phyloP scores from a whole-genome alignment of 257 asterid genomes.

The Capsicum baccatum region DNA sequence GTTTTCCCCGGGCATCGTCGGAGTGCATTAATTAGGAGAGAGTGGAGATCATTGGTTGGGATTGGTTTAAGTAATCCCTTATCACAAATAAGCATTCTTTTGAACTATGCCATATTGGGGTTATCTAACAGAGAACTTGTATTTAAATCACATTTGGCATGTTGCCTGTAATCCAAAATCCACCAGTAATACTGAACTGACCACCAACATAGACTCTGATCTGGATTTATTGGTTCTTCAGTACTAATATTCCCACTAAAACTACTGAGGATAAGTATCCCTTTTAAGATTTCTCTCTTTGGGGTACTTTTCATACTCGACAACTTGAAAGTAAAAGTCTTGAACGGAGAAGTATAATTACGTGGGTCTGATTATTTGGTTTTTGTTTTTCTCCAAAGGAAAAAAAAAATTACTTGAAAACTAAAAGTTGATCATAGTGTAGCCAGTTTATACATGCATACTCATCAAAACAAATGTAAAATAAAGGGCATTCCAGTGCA shows the following conservation, averaged over 20 bases:
- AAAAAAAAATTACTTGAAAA: background rate
- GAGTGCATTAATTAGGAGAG: background rate
- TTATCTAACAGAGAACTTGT: too few relatives aligned
- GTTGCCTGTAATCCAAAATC: conserved; percentile 1
- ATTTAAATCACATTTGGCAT: background rate
- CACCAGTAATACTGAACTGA: conserved; percentile 11
- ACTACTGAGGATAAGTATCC: background rate
- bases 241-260: background rate
- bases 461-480: background rate
- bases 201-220: background rate
- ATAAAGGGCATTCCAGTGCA: background rate
- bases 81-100: background rate
- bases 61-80: background rate
- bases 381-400: background rate
- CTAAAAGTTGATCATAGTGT: background rate
- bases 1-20: background rate
- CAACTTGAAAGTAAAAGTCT: conserved; percentile 2
- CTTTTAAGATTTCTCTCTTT: background rate
- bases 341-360: background rate
- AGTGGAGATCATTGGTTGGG: background rate
- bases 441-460: background rate
- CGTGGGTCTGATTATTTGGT: background rate
- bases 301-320: background rate
- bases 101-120: background rate
- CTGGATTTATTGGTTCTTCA: background rate